Percentiles rank a stretch among this genome's conserved stretches.
phyloP scores from a whole-genome alignment of 768 basidiomycete genomes.

The button mushroom (Agaricus bisporus) region DNA sequence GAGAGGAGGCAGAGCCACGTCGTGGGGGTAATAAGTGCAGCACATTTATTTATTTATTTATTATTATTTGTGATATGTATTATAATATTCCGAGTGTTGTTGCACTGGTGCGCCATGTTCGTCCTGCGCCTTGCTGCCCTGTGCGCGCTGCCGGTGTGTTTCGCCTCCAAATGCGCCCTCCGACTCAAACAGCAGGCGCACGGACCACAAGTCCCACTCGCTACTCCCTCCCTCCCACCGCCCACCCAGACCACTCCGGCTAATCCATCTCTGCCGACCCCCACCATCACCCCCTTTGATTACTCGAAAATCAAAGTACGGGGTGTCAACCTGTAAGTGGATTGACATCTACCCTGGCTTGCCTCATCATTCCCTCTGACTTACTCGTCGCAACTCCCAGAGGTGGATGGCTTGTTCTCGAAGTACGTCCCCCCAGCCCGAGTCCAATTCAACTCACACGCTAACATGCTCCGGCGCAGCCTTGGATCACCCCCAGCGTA shows the following conservation, averaged over 20 bases:
- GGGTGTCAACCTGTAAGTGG: conserved; percentile 59
- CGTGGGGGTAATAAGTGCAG: not conserved
- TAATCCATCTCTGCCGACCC: not conserved
- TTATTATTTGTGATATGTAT: not conserved
- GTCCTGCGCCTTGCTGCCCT: too few relatives aligned
- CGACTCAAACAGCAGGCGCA: not conserved
- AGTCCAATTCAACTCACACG: not conserved
- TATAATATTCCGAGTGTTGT: not conserved
- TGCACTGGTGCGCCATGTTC: too few relatives aligned
- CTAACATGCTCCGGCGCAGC: conserved; percentile 28
- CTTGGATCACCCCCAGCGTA: conserved; percentile 76
- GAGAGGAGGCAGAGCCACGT: not conserved
- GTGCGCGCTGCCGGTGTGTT: not conserved
- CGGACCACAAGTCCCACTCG: not conserved
- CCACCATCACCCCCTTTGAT: conserved; percentile 7
- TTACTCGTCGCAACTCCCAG: conserved; percentile 20
- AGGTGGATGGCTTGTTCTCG: conserved; percentile 61
- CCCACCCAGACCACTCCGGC: not conserved
- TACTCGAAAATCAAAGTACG: conserved; percentile 30
- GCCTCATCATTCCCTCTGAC: conserved; percentile 1
- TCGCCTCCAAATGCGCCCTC: conserved; percentile 3
- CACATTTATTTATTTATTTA: not conserved
- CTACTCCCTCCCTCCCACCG: not conserved
- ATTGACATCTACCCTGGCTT: not conserved
- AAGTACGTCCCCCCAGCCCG: conserved; percentile 26